phyloP scores from a whole-genome alignment of 2,329 filamentous ascomycete species.

The Trichophyton verrucosum region DNA sequence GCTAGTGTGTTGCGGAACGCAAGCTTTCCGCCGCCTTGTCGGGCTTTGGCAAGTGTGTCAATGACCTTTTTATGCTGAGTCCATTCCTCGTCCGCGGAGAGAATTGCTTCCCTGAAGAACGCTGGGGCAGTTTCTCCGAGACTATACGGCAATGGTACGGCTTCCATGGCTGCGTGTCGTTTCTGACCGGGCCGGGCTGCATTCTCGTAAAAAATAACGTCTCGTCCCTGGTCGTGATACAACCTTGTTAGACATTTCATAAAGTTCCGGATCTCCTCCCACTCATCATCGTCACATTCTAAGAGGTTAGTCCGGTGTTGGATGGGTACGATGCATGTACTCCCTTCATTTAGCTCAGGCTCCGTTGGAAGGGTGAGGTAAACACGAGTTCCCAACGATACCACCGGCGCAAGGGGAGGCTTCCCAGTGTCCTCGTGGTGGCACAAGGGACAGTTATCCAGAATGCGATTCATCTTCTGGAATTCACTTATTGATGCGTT shows the following conservation, averaged over 20 bases:
- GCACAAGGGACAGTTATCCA: slow-evolving; percentile 82
- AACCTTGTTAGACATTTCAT: slow-evolving; percentile 93
- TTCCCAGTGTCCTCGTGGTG: slow-evolving; percentile 73
- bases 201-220: slow-evolving; percentile 96
- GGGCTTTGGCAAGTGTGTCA: slow-evolving; percentile 55
- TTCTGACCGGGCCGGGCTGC: slow-evolving; percentile 68
- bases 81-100: slow-evolving; percentile 84
- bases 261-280: slow-evolving; percentile 98
- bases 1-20: slow-evolving; percentile 75
- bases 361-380: slow-evolving; percentile 83
- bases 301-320: slow-evolving; percentile 79
- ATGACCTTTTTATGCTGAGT: slow-evolving; percentile 90
- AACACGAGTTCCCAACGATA: slow-evolving; percentile 73
- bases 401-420: slow-evolving; percentile 68
- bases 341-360: slow-evolving; percentile 71
- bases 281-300: slow-evolving; percentile 98
- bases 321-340: slow-evolving; percentile 78
- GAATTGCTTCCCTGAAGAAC: slow-evolving; percentile 90
- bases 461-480: slow-evolving; percentile 72
- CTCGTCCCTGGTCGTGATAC: slow-evolving; percentile 85
- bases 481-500: slow-evolving; percentile 80
- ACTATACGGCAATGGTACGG: slow-evolving; percentile 75
- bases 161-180: slow-evolving; percentile 73
- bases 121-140: slow-evolving; percentile 86
- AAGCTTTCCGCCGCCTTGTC: slow-evolving; percentile 56